Base-by-base conservation (phyloP, 805 yeast species). In the Candida montana region DNA sequence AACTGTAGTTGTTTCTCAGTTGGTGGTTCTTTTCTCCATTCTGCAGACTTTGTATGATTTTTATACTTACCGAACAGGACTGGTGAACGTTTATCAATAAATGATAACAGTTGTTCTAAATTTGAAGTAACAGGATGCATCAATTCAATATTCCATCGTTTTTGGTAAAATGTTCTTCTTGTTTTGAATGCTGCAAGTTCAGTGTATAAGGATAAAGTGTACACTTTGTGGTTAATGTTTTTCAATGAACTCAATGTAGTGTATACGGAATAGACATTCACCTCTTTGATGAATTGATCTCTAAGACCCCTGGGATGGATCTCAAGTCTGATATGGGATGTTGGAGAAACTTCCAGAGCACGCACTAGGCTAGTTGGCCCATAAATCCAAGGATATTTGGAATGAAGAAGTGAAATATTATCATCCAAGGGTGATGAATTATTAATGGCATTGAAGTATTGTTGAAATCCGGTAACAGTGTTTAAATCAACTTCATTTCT, bases 381-480 rank as follows among this genome's bases (percentile, higher is more conserved):
- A 31, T 46, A 53, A 2, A 64, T 54, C 69, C 69, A 67, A 1
- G 68, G 64, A 40, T 53, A 64, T 19, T 45, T 41, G 5, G 69
- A 65, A 7, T 45, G 15, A 23, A 35, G 27, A 3, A 51, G 9
- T 17, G 27, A 37, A 31, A 45, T 17, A 26, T n/a, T 12, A 43
- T 45, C 49, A 9, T 17, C 18, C 4, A 37, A 35, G 7, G 28
- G 12, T 2, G 30, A 35, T 3, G 45, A 35, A 20, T 46, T 44
- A 12, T 54, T 42, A 38, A 62, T 11, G 9, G 12, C 5, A 26
- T 26, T 26, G 11, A 26, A 26, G 29, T 26, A 26, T 13, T 26
- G n/a, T 26, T 26, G 13, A 26, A 26, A 26, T 5, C 29, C 29
- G 6, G 29, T 26, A 9, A 11, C 11, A 5, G 29, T 11, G 12